A percentile compares a stretch with the other conserved stretches of the same genome.
These are phyloP conservation scores for Pyrenochaeta sp. DNA, from an alignment of 2,329 filamentous ascomycete species.

Conservation along the genomic window DNA sequence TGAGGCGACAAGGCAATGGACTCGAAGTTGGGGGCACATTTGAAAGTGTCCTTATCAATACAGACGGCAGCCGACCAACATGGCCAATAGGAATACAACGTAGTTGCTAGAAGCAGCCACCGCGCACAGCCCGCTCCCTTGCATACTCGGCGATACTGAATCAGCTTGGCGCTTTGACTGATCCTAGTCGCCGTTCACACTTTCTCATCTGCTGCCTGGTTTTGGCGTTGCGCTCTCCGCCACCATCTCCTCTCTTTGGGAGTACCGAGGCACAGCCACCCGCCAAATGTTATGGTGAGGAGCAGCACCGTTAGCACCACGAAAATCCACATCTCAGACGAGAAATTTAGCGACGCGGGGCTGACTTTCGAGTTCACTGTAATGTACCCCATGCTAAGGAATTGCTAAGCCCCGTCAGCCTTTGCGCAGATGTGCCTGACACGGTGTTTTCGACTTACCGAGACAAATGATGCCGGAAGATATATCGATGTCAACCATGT, in stretches of 20 bases:
- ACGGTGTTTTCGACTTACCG: slow-evolving; percentile 4
- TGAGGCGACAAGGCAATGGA: background rate
- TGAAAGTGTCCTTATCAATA: background rate
- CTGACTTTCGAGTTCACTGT: slow-evolving; percentile 4
- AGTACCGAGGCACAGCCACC: slow-evolving; percentile 9
- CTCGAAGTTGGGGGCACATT: background rate
- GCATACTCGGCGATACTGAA: background rate
- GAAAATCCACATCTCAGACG: slow-evolving; percentile 16
- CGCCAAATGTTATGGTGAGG: slow-evolving; percentile 7
- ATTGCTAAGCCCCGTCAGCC: slow-evolving; percentile 7
- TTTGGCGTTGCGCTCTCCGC: background rate
- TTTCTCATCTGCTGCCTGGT: background rate
- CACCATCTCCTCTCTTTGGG: background rate
- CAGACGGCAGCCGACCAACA: background rate
- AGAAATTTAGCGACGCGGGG: slow-evolving; percentile 7
- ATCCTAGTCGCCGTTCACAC: background rate
- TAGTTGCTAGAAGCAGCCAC: background rate
- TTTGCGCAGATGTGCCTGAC: background rate
- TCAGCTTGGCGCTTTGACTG: background rate
- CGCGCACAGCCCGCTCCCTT: background rate
- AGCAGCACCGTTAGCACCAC: slow-evolving; percentile 7
- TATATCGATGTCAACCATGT: slow-evolving; percentile 18
- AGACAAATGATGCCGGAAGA: slow-evolving; percentile 20
- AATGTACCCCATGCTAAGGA: slow-evolving; percentile 18
- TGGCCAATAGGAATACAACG: background rate